Evolutionary conservation across 495 filamentous ascomycete species (phyloP).

Genomic region (Penicillium daleae): DNA sequence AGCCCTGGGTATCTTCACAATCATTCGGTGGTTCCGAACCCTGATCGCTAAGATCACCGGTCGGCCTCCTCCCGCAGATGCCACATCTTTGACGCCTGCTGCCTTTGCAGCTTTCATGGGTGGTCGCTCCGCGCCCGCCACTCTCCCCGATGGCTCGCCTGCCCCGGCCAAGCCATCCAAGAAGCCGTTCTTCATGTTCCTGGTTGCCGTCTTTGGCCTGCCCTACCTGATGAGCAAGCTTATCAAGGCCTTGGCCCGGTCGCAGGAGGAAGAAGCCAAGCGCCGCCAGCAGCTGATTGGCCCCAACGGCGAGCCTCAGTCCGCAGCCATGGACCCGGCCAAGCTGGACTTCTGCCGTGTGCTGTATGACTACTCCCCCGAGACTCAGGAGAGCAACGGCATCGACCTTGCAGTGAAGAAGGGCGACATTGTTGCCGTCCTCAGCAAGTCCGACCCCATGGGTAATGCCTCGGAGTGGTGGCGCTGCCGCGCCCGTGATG

Average conservation of each 20-base stretch:
- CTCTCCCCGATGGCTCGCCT: conserved; percentile 58
- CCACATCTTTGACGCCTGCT: conserved; percentile 81
- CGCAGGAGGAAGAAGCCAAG: conserved; percentile 78
- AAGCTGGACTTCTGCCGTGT: conserved; percentile 96
- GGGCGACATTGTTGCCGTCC: conserved; percentile 92
- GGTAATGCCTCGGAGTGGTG: conserved; percentile 96
- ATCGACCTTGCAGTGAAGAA: conserved; percentile 92
- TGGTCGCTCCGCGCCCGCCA: conserved; percentile 41
- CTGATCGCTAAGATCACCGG: conserved; percentile 93
- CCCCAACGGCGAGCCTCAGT: conserved; percentile 52
- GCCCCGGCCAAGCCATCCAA: conserved; percentile 74
- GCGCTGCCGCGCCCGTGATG: conserved; percentile 91
- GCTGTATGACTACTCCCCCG: conserved; percentile 89
- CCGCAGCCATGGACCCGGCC: conserved; percentile 70
- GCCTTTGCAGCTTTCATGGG: conserved; percentile 85
- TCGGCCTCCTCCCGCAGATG: conserved; percentile 83
- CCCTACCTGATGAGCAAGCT: conserved; percentile 96
- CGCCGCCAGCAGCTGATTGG: conserved; percentile 58
- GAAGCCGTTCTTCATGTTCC: conserved; percentile 95
- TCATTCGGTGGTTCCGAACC: conserved; percentile 92
- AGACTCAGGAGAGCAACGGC: conserved; percentile 65
- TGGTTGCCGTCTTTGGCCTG: conserved; percentile 89
- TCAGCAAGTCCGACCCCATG: conserved; percentile 89
- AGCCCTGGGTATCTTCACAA: conserved; percentile 90
- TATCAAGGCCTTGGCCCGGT: conserved; percentile 79